A percentile compares a stretch with the other conserved stretches of the same genome.
Evolutionary conservation across 352 stramenopile species (phyloP).

Genomic region (Phytophthora ohioensis): DNA sequence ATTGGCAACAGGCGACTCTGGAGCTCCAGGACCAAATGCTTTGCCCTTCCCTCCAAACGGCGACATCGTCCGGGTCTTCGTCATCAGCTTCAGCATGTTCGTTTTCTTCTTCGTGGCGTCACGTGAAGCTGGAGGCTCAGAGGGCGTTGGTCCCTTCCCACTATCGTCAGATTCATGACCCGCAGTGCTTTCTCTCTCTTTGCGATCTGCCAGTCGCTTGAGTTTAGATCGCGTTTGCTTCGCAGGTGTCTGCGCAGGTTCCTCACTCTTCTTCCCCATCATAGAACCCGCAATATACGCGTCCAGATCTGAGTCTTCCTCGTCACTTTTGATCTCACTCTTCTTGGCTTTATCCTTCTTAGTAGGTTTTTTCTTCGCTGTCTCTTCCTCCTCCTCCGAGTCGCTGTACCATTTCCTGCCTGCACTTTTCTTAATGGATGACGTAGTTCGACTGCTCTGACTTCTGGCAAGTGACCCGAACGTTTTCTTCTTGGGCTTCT

Average conservation of each 20-base stretch:
- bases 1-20: conserved; percentile 5
- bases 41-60: conserved; percentile 59
- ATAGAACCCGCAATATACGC: conserved; percentile 38
- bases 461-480: conserved; percentile 21
- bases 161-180: conserved; percentile 22
- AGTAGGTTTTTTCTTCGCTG: conserved; percentile 8
- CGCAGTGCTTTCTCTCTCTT: conserved; percentile 3
- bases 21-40: conserved; percentile 14
- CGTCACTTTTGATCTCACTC: conserved; percentile 2
- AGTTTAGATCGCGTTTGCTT: conserved; percentile 29
- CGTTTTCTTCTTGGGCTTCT: conserved; percentile 28
- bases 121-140: conserved; percentile 25
- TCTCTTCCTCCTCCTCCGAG: conserved; percentile 51
- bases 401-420: conserved; percentile 65
- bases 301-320: conserved; percentile 38
- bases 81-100: conserved; percentile 73
- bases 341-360: conserved; percentile 16
- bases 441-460: conserved; percentile 26
- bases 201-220: conserved; percentile 32
- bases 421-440: conserved; percentile 34
- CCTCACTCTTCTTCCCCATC: conserved; percentile 16
- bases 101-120: conserved; percentile 47
- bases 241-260: not conserved
- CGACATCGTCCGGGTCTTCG: conserved; percentile 71
- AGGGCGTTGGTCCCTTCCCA: conserved; percentile 12